Conservation (phyloP, 2,329 filamentous ascomycete genomes). For the Trichoderma simmonsii region DNA sequence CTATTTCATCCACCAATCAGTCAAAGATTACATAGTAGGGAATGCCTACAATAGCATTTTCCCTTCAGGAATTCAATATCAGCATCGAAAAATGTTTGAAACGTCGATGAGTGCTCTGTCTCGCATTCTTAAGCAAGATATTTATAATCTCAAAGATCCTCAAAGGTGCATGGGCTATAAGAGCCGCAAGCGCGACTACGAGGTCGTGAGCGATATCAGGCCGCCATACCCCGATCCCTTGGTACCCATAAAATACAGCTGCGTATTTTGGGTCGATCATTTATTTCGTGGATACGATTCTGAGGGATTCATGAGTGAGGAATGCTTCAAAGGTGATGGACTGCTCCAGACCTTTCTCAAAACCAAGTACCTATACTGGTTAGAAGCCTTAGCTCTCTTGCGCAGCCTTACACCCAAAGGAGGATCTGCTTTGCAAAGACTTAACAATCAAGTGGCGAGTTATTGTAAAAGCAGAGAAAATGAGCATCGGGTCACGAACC, state of each 20-base stretch:
- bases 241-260: not conserved
- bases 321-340: not conserved
- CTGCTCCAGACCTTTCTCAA: not conserved
- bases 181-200: too few relatives aligned
- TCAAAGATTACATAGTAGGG: not conserved
- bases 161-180: too few relatives aligned
- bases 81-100: not conserved
- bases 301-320: not conserved
- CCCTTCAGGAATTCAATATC: not conserved
- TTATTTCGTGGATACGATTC: not conserved
- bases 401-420: not conserved
- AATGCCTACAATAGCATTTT: not conserved
- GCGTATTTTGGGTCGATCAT: not conserved
- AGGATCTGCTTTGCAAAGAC: not conserved
- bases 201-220: too few relatives aligned
- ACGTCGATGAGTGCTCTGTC: not conserved
- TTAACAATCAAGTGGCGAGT: not conserved
- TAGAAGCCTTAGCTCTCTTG: not conserved
- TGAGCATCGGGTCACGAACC: not conserved
- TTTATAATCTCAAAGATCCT: not conserved
- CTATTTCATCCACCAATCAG: not conserved
- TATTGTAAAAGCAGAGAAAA: not conserved
- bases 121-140: not conserved
- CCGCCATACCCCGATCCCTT: not conserved
- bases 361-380: not conserved